Base-by-base conservation (phyloP, 2,329 filamentous ascomycete species). In the Colletotrichum sp. region DNA sequence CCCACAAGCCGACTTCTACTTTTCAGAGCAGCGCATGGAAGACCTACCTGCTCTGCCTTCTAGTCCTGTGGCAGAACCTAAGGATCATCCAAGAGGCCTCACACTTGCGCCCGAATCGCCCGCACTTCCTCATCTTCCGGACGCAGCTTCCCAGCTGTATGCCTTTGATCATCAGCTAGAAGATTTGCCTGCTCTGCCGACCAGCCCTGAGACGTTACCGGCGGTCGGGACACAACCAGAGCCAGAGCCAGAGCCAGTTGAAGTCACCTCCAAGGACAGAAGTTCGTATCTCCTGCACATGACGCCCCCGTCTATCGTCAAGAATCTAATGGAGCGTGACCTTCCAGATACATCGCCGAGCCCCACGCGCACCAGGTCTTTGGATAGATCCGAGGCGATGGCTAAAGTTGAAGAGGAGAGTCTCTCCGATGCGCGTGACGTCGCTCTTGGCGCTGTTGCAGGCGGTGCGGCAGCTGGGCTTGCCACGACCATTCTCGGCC, bases 241-340 rank as follows among this genome's bases (percentile, higher is more conserved):
- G 48, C 84, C 72, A 82, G 84, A 88, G 48, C 84, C 85, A 25
- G 83, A 83, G 32, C 82, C 84, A 7, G 77, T 86, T 18, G 86
- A 88, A 48, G 74, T 86, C 18, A 85, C 83, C 74, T 85, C 84
- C 8, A 87, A 86, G 78, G 83, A 87, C 75, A 81, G 84, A 77
- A 88, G 84, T 78, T 86, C 85, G 15, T 86, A 86, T 77, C 78
- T 88, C 18, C 83, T 86, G 34, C 80, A 84, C 66, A 84, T 85
- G 16, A 85, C 84, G 28, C 84, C 87, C 4, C 80, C 83, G 16
- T 82, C 83, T 8, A 74, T 79, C 25, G 79, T 83, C 25, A 81
- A 80, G 71, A 81, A 78, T n/a, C 71, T 79, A 70, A 80, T 79
- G 22, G 77, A 77, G 25, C 76, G 79, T 30, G 73, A 72, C 22